phyloP scores from a whole-genome alignment of 2,329 filamentous ascomycete species.

The Calonectria pseudoreteaudii region DNA sequence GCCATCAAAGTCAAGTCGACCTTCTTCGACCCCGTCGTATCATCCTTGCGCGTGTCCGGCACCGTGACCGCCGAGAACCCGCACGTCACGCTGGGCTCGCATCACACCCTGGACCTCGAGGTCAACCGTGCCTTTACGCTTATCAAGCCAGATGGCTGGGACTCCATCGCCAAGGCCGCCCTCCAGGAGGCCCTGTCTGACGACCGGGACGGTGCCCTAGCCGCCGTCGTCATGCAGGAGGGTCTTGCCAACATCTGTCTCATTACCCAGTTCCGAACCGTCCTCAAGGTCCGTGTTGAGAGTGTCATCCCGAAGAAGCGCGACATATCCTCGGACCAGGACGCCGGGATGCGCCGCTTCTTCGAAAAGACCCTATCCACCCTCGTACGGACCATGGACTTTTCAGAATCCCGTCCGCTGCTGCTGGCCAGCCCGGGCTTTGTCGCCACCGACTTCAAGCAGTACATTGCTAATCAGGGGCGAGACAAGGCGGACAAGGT shows the following conservation, averaged over 20 bases:
- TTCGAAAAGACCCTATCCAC: conserved; percentile 82
- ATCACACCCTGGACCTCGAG: conserved; percentile 82
- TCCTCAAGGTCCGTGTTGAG: conserved; percentile 74
- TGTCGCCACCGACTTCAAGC: conserved; percentile 82
- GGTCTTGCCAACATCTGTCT: conserved; percentile 85
- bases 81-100: conserved; percentile 64
- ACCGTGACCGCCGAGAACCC: conserved; percentile 65
- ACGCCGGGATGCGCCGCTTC: conserved; percentile 78
- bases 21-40: conserved; percentile 68
- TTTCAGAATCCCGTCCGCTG: conserved; percentile 76
- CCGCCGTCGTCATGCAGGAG: conserved; percentile 95
- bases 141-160: conserved; percentile 88
- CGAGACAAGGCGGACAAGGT: conserved; percentile 73
- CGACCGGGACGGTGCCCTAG: conserved; percentile 83
- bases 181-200: conserved; percentile 83
- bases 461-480: conserved; percentile 75
- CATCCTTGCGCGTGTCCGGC: conserved; percentile 68
- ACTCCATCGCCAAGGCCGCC: conserved; percentile 84
- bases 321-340: conserved; percentile 71
- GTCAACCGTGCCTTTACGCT: conserved; percentile 88
- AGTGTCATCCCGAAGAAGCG: conserved; percentile 76
- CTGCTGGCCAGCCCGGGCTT: conserved; percentile 92
- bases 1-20: conserved; percentile 67
- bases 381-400: conserved; percentile 82
- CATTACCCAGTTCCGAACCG: conserved; percentile 83